Percentiles rank a stretch among this genome's conserved stretches.
phyloP scores from a whole-genome alignment of 805 yeast species.

The Metschnikowia arizonensis region DNA sequence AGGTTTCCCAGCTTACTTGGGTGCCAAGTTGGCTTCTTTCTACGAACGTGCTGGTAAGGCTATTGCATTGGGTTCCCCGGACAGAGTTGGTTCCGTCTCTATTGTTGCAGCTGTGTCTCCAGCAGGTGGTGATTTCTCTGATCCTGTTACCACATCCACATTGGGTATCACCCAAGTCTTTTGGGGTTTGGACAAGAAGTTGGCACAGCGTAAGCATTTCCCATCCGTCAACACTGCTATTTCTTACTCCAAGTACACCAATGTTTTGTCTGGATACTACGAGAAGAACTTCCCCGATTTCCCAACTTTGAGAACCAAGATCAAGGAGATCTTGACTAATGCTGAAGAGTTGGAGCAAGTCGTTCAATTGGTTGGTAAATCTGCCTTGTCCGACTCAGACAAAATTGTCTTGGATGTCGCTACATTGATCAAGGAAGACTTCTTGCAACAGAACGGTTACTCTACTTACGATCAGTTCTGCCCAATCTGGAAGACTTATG shows the following conservation, averaged over 20 bases:
- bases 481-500: constrained; percentile 98
- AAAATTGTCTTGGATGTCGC: constrained; percentile 95
- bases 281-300: constrained; percentile 85
- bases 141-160: constrained; percentile 97
- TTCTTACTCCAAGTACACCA: constrained; percentile 93
- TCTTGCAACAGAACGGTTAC: constrained; percentile 98
- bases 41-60: constrained; percentile 99
- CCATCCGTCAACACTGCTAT: constrained; percentile 96
- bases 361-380: constrained; percentile 97
- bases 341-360: constrained; percentile 99
- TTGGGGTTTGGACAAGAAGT: constrained; percentile 99
- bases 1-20: constrained; percentile 99
- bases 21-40: constrained; percentile 97
- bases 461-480: constrained; percentile 98
- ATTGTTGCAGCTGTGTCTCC: constrained; percentile 99
- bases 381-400: constrained; percentile 94
- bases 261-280: constrained; percentile 68
- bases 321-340: constrained; percentile 89
- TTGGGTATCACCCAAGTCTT: constrained; percentile 99
- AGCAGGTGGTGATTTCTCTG: constrained; percentile 99
- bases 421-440: constrained; percentile 89
- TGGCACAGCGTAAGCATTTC: constrained; percentile 99
- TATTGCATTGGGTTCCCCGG: constrained; percentile 91
- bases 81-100: constrained; percentile 96
- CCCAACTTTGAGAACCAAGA: constrained; percentile 83